Conservation (phyloP, 495 filamentous ascomycete genomes). For the Penicillium riverlandense region DNA sequence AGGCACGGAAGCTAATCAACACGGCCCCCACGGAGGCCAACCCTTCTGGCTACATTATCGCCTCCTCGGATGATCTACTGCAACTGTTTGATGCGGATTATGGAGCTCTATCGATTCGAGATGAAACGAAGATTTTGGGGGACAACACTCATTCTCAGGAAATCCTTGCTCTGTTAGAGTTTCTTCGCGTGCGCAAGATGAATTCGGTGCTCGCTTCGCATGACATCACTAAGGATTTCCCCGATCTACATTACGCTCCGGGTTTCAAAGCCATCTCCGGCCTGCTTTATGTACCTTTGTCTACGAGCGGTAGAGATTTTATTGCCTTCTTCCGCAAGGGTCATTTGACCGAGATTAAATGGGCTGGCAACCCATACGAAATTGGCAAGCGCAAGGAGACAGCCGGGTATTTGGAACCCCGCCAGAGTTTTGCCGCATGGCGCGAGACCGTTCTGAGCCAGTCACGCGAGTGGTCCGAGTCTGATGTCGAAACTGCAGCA, state of each 20-base stretch:
- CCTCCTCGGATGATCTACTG: conserved; percentile 80
- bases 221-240: conserved; percentile 73
- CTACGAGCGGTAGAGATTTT: conserved; percentile 70
- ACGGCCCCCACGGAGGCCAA: conserved; percentile 69
- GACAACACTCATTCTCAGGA: conserved; percentile 72
- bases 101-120: conserved; percentile 76
- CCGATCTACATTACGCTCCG: conserved; percentile 71
- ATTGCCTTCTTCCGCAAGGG: conserved; percentile 87
- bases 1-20: conserved; percentile 40
- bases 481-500: conserved; percentile 75
- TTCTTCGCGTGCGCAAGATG: conserved; percentile 67
- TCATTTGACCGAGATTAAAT: conserved; percentile 72
- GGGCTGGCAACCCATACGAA: conserved; percentile 92
- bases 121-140: conserved; percentile 83
- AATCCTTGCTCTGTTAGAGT: conserved; percentile 78
- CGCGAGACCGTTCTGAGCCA: conserved; percentile 28
- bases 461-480: conserved; percentile 39
- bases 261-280: conserved; percentile 78
- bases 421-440: conserved; percentile 29
- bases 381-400: conserved; percentile 41
- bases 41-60: conserved; percentile 87
- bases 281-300: conserved; percentile 76
- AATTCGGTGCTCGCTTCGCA: conserved; percentile 74
- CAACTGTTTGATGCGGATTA: conserved; percentile 86
- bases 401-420: conserved; percentile 24